phyloP scores from a whole-genome alignment of 768 basidiomycete genomes.

The Hydnomerulius pinastri region DNA sequence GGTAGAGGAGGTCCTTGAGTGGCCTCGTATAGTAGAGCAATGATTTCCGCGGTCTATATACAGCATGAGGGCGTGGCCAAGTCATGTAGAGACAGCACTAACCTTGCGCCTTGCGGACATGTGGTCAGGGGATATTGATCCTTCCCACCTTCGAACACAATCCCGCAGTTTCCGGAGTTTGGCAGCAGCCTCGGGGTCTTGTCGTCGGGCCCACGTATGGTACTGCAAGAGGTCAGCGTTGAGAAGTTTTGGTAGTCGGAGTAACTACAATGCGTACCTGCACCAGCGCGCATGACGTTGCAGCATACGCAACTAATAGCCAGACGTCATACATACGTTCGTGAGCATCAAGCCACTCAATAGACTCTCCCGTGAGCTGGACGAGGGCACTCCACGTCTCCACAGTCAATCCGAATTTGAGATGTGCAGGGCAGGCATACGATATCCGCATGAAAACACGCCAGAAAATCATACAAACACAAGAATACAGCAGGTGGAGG shows the following conservation, averaged over 20 bases:
- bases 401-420: constrained; percentile 82
- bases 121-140: constrained; percentile 84
- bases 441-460: constrained; percentile 98
- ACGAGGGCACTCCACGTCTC: constrained; percentile 80
- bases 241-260: not conserved
- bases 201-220: constrained; percentile 88
- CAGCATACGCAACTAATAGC: constrained; percentile 84
- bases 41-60: constrained; percentile 85
- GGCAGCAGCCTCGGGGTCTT: constrained; percentile 71
- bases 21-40: constrained; percentile 87
- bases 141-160: constrained; percentile 86
- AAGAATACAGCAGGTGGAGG: constrained; percentile 84
- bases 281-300: constrained; percentile 86
- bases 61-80: constrained; percentile 1
- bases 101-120: constrained; percentile 94
- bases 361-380: constrained; percentile 70
- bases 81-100: constrained; percentile 19
- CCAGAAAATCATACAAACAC: constrained; percentile 96
- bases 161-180: constrained; percentile 82
- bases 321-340: constrained; percentile 85
- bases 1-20: constrained; percentile 73
- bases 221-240: constrained; percentile 53
- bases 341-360: constrained; percentile 87
- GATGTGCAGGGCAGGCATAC: constrained; percentile 86
- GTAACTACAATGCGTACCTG: constrained; percentile 57